These are phyloP conservation scores for Phytophthora pseudosyringae DNA, from an alignment of 352 stramenopile species.

Conservation along the genomic window DNA sequence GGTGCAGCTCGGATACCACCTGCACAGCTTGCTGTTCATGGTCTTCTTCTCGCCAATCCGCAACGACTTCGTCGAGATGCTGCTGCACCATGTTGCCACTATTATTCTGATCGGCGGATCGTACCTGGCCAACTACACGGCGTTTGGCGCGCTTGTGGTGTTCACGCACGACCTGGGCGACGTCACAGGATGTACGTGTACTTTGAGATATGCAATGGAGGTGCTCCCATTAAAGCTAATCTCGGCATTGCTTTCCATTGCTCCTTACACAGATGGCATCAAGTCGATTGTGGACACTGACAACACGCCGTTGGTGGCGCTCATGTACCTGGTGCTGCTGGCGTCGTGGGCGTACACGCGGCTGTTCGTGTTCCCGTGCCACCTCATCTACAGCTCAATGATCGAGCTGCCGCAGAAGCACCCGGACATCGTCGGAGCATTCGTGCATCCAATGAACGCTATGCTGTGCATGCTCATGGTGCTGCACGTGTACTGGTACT, in stretches of 20 bases:
- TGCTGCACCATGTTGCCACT: conserved; percentile 60
- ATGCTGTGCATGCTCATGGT: conserved; percentile 52
- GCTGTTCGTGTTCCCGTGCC: conserved; percentile 50
- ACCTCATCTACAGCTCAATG: conserved; percentile 41
- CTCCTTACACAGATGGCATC: conserved; percentile 53
- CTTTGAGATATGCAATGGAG: neutral
- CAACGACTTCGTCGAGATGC: conserved; percentile 69
- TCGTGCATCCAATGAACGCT: conserved; percentile 40
- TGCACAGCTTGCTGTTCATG: conserved; percentile 64
- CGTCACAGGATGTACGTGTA: conserved; percentile 53
- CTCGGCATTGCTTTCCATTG: conserved; percentile 3
- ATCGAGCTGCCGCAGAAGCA: conserved; percentile 29
- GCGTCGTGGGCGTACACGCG: conserved; percentile 52
- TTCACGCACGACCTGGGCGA: conserved; percentile 65
- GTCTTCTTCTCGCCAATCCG: conserved; percentile 59
- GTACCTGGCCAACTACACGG: conserved; percentile 56
- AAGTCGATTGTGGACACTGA: conserved; percentile 69
- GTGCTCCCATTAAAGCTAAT: conserved; percentile 11
- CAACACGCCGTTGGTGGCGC: conserved; percentile 34
- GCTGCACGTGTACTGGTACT: conserved; percentile 59
- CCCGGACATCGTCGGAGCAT: conserved; percentile 30
- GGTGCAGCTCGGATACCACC: conserved; percentile 64
- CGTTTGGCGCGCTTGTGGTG: conserved; percentile 50
- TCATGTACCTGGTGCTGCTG: conserved; percentile 45
- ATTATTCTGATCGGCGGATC: conserved; percentile 60